These are phyloP conservation scores for Daldinia decipiens DNA, from an alignment of 495 filamentous ascomycete genomes.

Conservation along the genomic window DNA sequence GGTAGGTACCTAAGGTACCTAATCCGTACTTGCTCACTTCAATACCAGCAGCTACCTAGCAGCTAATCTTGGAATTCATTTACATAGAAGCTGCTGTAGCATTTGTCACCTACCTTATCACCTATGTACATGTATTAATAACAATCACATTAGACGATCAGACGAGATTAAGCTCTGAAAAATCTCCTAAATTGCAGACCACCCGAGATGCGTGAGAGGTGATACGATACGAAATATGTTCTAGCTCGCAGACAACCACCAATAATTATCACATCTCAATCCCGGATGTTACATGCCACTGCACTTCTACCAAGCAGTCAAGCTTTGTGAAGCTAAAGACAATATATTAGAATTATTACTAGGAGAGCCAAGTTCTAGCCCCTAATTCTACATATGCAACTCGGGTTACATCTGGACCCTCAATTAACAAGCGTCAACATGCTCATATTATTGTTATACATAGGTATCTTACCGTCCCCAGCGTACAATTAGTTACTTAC, in stretches of 20 bases:
- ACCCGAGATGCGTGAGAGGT: neutral
- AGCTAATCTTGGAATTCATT: too few relatives aligned
- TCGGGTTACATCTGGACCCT: constrained; percentile 8
- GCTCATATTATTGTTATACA: neutral
- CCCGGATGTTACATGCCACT: constrained; percentile 3
- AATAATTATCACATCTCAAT: neutral
- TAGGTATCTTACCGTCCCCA: neutral
- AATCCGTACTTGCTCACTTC: too few relatives aligned
- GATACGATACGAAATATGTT: neutral
- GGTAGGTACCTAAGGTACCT: too few relatives aligned
- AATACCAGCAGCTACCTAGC: too few relatives aligned
- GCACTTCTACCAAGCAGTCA: neutral
- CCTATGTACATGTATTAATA: neutral
- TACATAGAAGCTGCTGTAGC: too few relatives aligned
- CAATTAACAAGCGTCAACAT: neutral
- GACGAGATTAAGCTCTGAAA: neutral
- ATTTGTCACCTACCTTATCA: neutral
- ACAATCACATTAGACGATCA: neutral
- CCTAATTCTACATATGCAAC: constrained; percentile 8
- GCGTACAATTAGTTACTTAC: neutral
- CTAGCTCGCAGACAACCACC: neutral
- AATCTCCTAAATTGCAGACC: neutral
- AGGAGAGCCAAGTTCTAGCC: constrained; percentile 3
- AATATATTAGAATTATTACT: neutral
- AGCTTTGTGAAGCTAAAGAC: neutral